Evolutionary conservation across 106 monocot species (phyloP).

Genomic region (Vanilla planifolia): DNA sequence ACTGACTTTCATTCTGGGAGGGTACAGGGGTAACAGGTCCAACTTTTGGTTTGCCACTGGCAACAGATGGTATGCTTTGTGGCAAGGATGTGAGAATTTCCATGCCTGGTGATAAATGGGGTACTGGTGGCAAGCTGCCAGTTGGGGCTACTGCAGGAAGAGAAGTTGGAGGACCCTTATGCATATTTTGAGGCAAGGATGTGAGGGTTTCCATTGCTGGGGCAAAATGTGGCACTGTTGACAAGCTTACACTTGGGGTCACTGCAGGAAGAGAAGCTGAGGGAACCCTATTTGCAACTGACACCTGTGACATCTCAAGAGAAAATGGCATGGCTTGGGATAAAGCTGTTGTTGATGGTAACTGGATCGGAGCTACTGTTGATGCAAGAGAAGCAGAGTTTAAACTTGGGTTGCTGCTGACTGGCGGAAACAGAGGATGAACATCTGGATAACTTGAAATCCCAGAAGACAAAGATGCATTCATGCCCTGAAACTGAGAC

Average conservation of each 20-base stretch:
- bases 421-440: constrained; percentile 23
- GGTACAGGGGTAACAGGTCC: not conserved
- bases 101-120: not conserved
- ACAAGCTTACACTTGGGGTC: not conserved
- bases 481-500: constrained; percentile 38
- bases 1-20: not conserved
- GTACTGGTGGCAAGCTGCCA: not conserved
- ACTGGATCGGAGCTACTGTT: constrained; percentile 1
- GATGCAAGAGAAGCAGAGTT: constrained; percentile 3
- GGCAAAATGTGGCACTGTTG: not conserved
- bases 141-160: constrained; percentile 2
- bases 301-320: constrained; percentile 3
- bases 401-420: constrained; percentile 13
- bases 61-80: constrained; percentile 10
- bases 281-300: not conserved
- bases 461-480: constrained; percentile 22
- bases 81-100: constrained; percentile 1
- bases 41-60: not conserved
- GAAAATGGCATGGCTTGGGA: not conserved
- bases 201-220: not conserved
- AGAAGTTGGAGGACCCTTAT: constrained; percentile 2
- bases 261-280: not conserved
- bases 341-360: constrained; percentile 4
- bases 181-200: not conserved
- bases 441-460: constrained; percentile 25